Evolutionary conservation across 1,284 basidiomycete species (phyloP), one percentile per base, ranked within the genome.

Genomic region (Gomphus bonarii): DNA sequence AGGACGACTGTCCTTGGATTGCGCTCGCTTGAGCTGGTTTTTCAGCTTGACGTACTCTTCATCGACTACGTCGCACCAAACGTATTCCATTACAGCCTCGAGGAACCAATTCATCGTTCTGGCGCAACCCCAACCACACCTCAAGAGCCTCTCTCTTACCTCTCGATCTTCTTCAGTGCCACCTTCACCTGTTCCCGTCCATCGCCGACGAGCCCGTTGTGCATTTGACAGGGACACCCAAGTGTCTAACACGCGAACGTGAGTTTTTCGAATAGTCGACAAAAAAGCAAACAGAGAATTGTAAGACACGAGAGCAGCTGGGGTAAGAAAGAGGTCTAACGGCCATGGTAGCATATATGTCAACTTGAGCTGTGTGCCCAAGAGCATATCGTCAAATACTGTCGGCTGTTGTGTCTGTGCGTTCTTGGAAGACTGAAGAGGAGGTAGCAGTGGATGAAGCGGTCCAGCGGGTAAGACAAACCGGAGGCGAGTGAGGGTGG

Each of bases 81-180:
- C 79, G 68, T 94, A 92, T 7, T 83, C 83, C 51, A 89, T 71
- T 8, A 94, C 66, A 35, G 81, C 85, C 65, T 94, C 92, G 58
- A 95, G 72, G 67, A 94, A 94, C 90, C 92, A 95, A 49, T 84
- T 80, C 90, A 95, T 93, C 63, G 87, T 81, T 60, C 90, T 72
- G 16, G 92, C 84, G 16, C 88, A 78, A 0, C 88, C 89, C 91
- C 92, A 95, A 0, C 86, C 86, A 61, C 81, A 84, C 57, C 91
- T 75, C 51, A 91, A 72, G 18, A 93, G 74, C 56, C 73, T 73
- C 60, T 77, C 78, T 33, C 88, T 76, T 12, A 75, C 75, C 48
- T 81, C 78, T 46, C 85, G 73, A 62, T 88, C 88, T 61, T 81
- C 81, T 1, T 69, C 74, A 1, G 85, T 88, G 0, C 92, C 92